A percentile compares a stretch with the other conserved stretches of the same genome.
Evolutionary conservation across 768 basidiomycete genomes (phyloP).

Genomic region (Mycena galericulata): DNA sequence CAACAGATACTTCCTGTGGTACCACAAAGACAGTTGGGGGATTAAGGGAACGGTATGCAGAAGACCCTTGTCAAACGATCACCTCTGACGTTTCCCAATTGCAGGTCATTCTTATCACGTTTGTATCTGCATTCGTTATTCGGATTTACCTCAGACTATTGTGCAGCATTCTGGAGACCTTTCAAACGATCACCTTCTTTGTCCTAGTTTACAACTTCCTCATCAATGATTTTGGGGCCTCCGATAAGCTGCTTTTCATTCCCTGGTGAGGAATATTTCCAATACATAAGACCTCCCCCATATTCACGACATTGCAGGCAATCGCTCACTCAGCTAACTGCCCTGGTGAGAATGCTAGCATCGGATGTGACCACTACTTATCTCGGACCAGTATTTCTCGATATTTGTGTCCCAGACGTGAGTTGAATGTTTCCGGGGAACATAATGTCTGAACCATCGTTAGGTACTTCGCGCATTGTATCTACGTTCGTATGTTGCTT

Average conservation of each 20-base stretch:
- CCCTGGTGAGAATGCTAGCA: neutral
- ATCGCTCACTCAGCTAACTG: neutral
- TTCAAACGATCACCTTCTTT: constrained; percentile 3
- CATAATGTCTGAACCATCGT: neutral
- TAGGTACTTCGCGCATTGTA: constrained; percentile 3
- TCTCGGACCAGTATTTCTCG: neutral
- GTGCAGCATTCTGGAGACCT: neutral
- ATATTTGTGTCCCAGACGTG: constrained; percentile 5
- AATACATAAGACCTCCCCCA: neutral
- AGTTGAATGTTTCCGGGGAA: neutral
- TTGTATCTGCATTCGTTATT: neutral
- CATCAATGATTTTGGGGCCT: neutral
- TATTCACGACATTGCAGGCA: neutral
- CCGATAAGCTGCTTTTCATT: neutral
- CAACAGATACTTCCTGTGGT: constrained; percentile 13
- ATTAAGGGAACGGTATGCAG: constrained; percentile 6
- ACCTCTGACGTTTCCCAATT: neutral
- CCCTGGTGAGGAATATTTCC: neutral
- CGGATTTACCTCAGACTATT: neutral
- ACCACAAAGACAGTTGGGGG: constrained; percentile 10
- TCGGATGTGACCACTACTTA: neutral
- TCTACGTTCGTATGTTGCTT: neutral
- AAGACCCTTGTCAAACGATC: neutral
- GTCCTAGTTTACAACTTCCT: neutral
- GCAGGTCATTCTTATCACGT: constrained; percentile 10